phyloP scores from a whole-genome alignment of 352 stramenopile genomes.

The Phytophthora syringae region DNA sequence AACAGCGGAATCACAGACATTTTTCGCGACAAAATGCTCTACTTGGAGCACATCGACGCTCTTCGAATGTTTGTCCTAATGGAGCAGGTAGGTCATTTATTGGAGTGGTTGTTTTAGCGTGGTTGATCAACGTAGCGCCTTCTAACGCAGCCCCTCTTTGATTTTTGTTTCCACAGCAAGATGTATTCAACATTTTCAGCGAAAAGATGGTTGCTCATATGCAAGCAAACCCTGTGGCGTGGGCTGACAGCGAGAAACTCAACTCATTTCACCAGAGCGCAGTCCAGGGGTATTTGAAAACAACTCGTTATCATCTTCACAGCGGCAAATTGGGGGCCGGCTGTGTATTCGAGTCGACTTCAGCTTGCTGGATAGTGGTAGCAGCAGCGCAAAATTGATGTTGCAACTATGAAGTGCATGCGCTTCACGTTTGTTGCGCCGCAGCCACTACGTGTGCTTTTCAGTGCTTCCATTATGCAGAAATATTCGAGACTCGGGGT shows the following conservation, averaged over 20 bases:
- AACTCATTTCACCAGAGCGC: conserved; percentile 59
- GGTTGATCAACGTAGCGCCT: not conserved
- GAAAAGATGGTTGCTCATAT: conserved; percentile 61
- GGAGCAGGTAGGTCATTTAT: conserved; percentile 53
- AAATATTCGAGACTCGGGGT: conserved; percentile 70
- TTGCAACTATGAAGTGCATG: conserved; percentile 62
- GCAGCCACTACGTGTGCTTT: conserved; percentile 66
- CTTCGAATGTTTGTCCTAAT: conserved; percentile 76
- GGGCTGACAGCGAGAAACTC: conserved; percentile 63
- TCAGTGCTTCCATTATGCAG: conserved; percentile 58
- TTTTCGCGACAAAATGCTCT: conserved; percentile 60
- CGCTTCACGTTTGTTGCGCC: conserved; percentile 59
- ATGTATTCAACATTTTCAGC: conserved; percentile 61
- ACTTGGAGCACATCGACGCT: conserved; percentile 55
- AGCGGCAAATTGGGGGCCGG: conserved; percentile 49
- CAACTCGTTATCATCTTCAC: conserved; percentile 41
- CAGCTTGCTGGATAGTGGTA: conserved; percentile 47
- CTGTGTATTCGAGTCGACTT: conserved; percentile 60
- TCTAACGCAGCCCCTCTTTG: conserved; percentile 5
- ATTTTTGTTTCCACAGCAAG: conserved; percentile 54
- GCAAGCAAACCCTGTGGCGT: conserved; percentile 55
- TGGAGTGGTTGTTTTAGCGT: not conserved
- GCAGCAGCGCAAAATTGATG: conserved; percentile 49
- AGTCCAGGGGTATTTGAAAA: conserved; percentile 60
- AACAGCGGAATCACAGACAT: conserved; percentile 58